Conservation (phyloP, 345 rosid genomes). For the Garcia nutans region DNA sequence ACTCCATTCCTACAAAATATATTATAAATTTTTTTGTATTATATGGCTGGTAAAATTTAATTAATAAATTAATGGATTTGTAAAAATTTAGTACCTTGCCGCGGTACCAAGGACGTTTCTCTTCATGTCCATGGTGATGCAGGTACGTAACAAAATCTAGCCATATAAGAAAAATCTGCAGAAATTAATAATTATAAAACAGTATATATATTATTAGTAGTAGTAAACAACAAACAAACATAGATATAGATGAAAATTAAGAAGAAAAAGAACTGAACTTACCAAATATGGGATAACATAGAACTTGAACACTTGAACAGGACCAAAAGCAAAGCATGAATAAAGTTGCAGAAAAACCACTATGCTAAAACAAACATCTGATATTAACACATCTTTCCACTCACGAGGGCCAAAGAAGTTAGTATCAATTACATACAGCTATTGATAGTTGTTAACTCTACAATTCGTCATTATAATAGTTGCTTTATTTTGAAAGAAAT, state of each 20-base stretch:
- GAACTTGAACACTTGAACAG: slow-evolving; percentile 47
- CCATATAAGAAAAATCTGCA: slow-evolving; percentile 72
- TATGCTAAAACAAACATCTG: slow-evolving; percentile 63
- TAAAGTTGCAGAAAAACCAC: slow-evolving; percentile 54
- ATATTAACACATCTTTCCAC: slow-evolving; percentile 22
- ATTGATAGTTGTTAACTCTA: too few species aligned
- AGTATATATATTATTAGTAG: not conserved
- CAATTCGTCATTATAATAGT: too few species aligned
- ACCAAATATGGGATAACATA: slow-evolving; percentile 79
- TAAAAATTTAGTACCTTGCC: slow-evolving; percentile 57
- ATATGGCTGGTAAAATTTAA: too few species aligned
- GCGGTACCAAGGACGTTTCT: slow-evolving; percentile 89
- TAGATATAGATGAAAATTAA: not conserved
- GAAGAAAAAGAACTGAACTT: not conserved
- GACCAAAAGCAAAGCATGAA: slow-evolving; percentile 47
- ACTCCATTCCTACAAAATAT: slow-evolving; percentile 64
- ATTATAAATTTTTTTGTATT: too few species aligned
- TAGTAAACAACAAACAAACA: not conserved
- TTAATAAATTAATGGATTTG: not conserved
- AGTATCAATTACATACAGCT: too few species aligned
- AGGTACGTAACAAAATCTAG: slow-evolving; percentile 79
- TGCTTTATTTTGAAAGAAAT: too few species aligned
- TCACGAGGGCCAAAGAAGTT: slow-evolving; percentile 23
- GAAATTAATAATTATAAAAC: not conserved
- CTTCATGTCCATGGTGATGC: slow-evolving; percentile 84